Conservation (phyloP, 495 filamentous ascomycete species). For the Oleoguttula mirabilis region DNA sequence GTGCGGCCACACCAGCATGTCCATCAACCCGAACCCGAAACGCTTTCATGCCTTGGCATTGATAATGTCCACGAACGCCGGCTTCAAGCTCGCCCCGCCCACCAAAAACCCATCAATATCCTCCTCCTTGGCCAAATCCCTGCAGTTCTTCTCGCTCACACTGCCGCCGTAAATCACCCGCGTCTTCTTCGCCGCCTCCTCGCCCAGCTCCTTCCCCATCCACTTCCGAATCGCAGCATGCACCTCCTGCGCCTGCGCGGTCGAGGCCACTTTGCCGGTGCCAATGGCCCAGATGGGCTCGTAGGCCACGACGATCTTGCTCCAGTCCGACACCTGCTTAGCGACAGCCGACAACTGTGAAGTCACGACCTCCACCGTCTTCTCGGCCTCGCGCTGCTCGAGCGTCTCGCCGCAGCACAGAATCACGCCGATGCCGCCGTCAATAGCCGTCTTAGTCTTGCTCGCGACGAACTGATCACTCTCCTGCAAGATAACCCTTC, state of each 20-base stretch:
- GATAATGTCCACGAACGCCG: constrained; percentile 41
- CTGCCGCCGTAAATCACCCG: constrained; percentile 92
- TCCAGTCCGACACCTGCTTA: constrained; percentile 69
- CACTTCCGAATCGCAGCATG: constrained; percentile 86
- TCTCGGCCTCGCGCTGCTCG: constrained; percentile 76
- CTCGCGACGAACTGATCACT: constrained; percentile 71
- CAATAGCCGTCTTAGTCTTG: constrained; percentile 84
- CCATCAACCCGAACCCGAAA: neutral
- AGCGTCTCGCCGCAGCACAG: constrained; percentile 93
- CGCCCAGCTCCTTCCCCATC: constrained; percentile 61
- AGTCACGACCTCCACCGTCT: constrained; percentile 86
- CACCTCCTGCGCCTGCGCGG: constrained; percentile 87
- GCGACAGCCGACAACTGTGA: constrained; percentile 36
- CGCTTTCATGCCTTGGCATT: constrained; percentile 17
- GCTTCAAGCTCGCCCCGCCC: constrained; percentile 95
- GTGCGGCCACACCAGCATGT: too few relatives aligned
- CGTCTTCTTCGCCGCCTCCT: constrained; percentile 61
- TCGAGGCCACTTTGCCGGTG: constrained; percentile 92
- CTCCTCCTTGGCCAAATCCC: constrained; percentile 73
- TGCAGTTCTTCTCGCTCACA: constrained; percentile 96
- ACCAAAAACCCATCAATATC: constrained; percentile 99
- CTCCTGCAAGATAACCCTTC: constrained; percentile 76
- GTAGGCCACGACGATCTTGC: constrained; percentile 90
- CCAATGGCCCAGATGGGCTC: constrained; percentile 99
- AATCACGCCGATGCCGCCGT: constrained; percentile 79